These are phyloP conservation scores for Bipolaris zeicola DNA, from an alignment of 2,329 filamentous ascomycete species.

Conservation along the genomic window DNA sequence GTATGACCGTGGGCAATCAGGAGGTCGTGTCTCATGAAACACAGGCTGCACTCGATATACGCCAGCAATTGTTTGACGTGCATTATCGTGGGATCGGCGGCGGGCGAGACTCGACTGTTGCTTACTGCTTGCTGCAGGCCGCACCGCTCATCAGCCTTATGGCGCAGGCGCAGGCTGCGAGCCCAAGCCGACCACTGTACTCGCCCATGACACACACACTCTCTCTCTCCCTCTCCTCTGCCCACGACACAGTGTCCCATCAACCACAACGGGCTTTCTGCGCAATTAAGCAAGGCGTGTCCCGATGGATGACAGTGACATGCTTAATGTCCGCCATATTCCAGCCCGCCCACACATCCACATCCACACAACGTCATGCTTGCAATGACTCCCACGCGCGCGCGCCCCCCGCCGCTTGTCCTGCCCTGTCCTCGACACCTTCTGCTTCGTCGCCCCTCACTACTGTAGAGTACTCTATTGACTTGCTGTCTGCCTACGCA, in stretches of 20 bases:
- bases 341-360: background rate
- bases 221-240: no score
- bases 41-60: conserved; percentile 15
- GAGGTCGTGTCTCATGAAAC: conserved; percentile 28
- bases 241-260: no score
- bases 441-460: conserved; percentile 1
- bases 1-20: conserved; percentile 12
- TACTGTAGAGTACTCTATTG: background rate
- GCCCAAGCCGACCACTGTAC: conserved; percentile 18
- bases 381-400: conserved; percentile 3
- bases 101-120: conserved; percentile 30
- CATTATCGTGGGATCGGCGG: conserved; percentile 18
- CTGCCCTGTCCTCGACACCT: background rate
- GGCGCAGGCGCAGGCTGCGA: conserved; percentile 23
- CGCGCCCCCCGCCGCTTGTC: background rate
- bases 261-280: no score
- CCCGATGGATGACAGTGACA: no score
- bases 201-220: background rate
- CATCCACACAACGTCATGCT: conserved; percentile 12
- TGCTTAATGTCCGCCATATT: no score
- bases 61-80: conserved; percentile 20
- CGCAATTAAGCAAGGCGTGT: no score
- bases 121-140: conserved; percentile 12
- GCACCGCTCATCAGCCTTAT: conserved; percentile 40
- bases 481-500: conserved; percentile 13